Conservation (phyloP, 1,284 basidiomycete genomes). For the Puccinia brachypodii region DNA sequence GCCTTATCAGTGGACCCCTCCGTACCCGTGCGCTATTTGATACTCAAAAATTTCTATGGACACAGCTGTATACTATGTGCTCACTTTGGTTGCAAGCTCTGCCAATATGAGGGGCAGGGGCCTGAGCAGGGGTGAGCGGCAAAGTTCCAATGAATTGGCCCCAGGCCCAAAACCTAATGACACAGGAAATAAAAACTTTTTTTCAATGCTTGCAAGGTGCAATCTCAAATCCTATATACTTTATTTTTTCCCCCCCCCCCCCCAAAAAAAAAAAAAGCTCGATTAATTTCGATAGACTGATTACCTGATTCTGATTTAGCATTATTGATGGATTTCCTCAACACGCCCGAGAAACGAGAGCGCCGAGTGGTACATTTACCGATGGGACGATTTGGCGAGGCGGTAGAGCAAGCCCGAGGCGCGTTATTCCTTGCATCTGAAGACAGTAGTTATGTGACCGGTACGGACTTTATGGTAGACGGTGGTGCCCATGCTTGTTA, state of each 20-base stretch:
- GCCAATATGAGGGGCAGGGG: too few relatives aligned
- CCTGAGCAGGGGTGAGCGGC: too few relatives aligned
- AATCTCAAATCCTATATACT: too few relatives aligned
- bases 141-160: too few relatives aligned
- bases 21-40: conserved; percentile 87
- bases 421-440: conserved; percentile 85
- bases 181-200: too few relatives aligned
- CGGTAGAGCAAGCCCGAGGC: conserved; percentile 85
- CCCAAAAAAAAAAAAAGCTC: too few relatives aligned
- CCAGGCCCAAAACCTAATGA: too few relatives aligned
- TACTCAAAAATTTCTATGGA: too few relatives aligned
- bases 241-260: too few relatives aligned
- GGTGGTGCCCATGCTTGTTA: conserved; percentile 86
- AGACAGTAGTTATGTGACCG: conserved; percentile 74
- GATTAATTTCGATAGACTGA: conserved; percentile 2
- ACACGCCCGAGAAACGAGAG: conserved; percentile 93
- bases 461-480: conserved; percentile 88
- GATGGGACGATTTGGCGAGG: conserved; percentile 95
- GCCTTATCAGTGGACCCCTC: conserved; percentile 71
- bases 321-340: conserved; percentile 93
- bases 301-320: conserved; percentile 60
- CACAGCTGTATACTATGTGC: too few relatives aligned
- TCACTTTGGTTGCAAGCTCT: too few relatives aligned
- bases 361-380: conserved; percentile 87
- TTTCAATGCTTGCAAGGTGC: too few relatives aligned